Evolutionary conservation across 805 yeast genomes (phyloP).

Genomic region (Phaffomyces opuntiae): DNA sequence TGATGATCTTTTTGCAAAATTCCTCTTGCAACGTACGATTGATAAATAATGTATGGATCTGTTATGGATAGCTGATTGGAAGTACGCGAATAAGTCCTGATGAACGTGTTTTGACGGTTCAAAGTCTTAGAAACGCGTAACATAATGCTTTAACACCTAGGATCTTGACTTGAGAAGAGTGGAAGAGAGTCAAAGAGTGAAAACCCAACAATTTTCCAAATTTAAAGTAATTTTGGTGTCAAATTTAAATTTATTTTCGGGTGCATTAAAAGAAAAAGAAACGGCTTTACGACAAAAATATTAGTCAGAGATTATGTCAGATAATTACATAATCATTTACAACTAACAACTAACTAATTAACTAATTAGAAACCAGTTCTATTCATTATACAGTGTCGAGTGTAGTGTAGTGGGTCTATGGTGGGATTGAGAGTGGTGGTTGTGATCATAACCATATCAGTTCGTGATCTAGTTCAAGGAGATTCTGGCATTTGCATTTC

Average conservation of each 20-base stretch:
- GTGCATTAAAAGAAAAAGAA: not conserved
- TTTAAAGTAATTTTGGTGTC: not conserved
- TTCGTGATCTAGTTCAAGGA: slow-evolving; percentile 27
- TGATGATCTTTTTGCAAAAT: slow-evolving; percentile 44
- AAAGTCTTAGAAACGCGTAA: not conserved
- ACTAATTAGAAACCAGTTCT: no score
- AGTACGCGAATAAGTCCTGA: slow-evolving; percentile 4
- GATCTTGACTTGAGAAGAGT: not conserved
- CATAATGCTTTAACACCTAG: not conserved
- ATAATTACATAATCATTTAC: no score
- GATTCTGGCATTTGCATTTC: slow-evolving; percentile 50
- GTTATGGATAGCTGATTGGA: slow-evolving; percentile 36
- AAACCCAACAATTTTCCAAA: not conserved
- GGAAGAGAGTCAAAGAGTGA: not conserved
- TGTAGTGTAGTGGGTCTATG: not conserved
- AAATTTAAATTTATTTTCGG: not conserved
- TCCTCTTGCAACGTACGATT: slow-evolving; percentile 45
- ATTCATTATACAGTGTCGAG: no score
- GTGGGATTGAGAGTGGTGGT: not conserved
- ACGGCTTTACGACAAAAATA: no score
- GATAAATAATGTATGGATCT: slow-evolving; percentile 56
- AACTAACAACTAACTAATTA: no score
- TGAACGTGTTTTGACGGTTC: no score
- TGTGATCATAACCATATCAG: not conserved
- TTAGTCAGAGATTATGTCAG: no score